Conservation (phyloP, 345 rosid species). For the Reutealis trisperma region DNA sequence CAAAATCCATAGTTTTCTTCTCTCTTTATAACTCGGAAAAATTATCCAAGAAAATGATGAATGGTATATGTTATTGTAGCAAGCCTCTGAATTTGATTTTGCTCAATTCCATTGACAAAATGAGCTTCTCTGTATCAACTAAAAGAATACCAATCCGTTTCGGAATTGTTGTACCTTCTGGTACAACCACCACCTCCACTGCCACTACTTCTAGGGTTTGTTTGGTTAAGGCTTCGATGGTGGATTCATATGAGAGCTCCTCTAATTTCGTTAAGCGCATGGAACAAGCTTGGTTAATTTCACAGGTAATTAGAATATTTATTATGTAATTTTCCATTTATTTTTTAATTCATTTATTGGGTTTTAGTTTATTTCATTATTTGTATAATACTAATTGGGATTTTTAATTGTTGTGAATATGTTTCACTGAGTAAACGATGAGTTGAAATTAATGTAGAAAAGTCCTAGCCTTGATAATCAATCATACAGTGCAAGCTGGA, state of each 20-base stretch:
- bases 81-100: conserved; percentile 28
- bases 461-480: not conserved
- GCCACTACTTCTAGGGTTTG: conserved; percentile 14
- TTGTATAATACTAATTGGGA: not conserved
- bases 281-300: conserved; percentile 88
- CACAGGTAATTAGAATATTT: conserved; percentile 51
- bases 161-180: conserved; percentile 21
- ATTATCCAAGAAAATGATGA: conserved; percentile 22
- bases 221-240: conserved; percentile 54
- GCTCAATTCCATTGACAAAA: conserved; percentile 21
- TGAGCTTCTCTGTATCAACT: conserved; percentile 17
- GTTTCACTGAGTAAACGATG: not conserved
- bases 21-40: not conserved
- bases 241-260: conserved; percentile 75
- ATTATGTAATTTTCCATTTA: not conserved
- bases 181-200: not conserved
- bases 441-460: not conserved
- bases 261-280: conserved; percentile 74
- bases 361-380: not conserved
- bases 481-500: not conserved
- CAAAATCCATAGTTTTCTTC: not conserved
- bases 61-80: conserved; percentile 30
- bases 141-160: conserved; percentile 19
- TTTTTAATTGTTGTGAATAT: not conserved
- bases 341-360: not conserved